phyloP scores from a whole-genome alignment of 345 rosid genomes.

The Cochlearia excelsa region DNA sequence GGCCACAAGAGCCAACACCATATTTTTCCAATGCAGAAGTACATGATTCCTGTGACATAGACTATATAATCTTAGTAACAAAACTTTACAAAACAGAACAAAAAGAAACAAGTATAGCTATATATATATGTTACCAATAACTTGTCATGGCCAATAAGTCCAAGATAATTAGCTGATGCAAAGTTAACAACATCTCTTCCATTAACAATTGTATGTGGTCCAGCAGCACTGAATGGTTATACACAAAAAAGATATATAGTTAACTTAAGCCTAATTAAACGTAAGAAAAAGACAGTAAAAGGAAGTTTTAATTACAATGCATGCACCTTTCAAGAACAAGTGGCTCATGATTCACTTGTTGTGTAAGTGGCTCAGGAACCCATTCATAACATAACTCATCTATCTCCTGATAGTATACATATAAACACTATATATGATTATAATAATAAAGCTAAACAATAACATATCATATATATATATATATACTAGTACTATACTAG shows the following conservation, averaged over 20 bases:
- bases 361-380: constrained; percentile 81
- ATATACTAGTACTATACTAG: no score
- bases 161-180: constrained; percentile 95
- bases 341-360: constrained; percentile 67
- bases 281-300: constrained; percentile 11
- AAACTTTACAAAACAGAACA: constrained; percentile 6
- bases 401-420: constrained; percentile 57
- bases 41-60: constrained; percentile 67
- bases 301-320: not conserved
- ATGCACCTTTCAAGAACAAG: constrained; percentile 81
- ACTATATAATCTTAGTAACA: not conserved
- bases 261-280: not conserved
- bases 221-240: constrained; percentile 69
- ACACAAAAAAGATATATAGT: not conserved
- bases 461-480: no score
- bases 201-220: constrained; percentile 69
- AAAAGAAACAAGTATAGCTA: constrained; percentile 15
- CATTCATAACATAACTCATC: constrained; percentile 94
- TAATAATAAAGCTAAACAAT: no score
- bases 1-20: constrained; percentile 98
- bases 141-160: constrained; percentile 79
- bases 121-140: constrained; percentile 52
- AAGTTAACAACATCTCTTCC: constrained; percentile 94
- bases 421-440: no score
- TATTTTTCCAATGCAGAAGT: constrained; percentile 86